These are phyloP conservation scores for Bretziella fagacearum DNA, from an alignment of 2,329 filamentous ascomycete genomes.

Conservation along the genomic window DNA sequence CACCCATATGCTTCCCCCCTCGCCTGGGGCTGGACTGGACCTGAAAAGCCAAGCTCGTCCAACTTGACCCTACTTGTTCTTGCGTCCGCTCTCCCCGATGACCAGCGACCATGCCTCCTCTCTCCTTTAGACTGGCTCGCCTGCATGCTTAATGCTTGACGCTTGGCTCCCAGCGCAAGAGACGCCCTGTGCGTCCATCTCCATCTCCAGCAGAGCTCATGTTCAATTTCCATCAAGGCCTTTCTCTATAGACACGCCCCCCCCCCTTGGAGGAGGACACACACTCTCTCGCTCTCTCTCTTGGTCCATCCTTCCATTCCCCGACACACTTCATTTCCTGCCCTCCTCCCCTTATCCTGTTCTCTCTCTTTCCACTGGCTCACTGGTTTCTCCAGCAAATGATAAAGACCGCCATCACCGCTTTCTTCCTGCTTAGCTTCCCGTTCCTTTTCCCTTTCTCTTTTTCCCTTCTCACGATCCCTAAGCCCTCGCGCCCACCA, in stretches of 20 bases:
- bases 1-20: no score
- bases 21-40: no score
- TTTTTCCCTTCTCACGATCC: slow-evolving; percentile 33
- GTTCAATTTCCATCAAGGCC: neutral
- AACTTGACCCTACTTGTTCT: no score
- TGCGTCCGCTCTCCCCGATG: no score
- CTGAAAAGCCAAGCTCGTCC: no score
- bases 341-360: slow-evolving; percentile 1
- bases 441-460: neutral
- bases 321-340: slow-evolving; percentile 1
- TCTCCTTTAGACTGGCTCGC: no score
- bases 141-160: no score
- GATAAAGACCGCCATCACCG: neutral
- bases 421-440: slow-evolving; percentile 2
- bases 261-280: neutral
- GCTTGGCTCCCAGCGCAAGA: neutral
- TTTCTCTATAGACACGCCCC: neutral
- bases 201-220: no score
- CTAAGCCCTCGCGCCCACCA: slow-evolving; percentile 17
- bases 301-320: neutral
- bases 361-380: slow-evolving; percentile 1
- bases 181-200: no score
- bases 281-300: neutral
- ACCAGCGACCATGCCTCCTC: no score
- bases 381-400: neutral